Percentiles rank a stretch among this genome's conserved stretches.
Conservation (phyloP, 2,329 filamentous ascomycete genomes). For the Colletotrichum liaoningense region DNA sequence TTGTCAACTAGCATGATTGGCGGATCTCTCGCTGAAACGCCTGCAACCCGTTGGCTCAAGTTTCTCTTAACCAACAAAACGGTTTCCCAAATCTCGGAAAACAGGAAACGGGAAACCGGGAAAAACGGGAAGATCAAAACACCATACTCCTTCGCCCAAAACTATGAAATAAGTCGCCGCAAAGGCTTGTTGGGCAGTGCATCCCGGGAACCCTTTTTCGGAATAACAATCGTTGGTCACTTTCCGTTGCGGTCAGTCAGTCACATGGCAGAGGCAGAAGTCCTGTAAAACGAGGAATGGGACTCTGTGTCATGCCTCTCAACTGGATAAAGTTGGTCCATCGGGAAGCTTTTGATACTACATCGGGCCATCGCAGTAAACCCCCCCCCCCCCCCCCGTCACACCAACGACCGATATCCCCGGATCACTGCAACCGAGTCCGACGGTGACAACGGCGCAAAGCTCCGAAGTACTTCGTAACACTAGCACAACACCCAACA, state of each 20-base stretch:
- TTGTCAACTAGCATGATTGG: background rate
- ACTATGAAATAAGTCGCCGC: constrained; percentile 18
- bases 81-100: background rate
- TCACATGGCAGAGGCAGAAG: background rate
- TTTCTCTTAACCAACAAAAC: background rate
- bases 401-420: constrained; percentile 11
- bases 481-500: background rate
- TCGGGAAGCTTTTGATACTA: constrained; percentile 28
- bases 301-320: constrained; percentile 8
- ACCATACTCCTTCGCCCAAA: constrained; percentile 17
- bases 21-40: background rate
- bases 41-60: background rate
- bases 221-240: background rate
- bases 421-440: constrained; percentile 7
- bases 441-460: constrained; percentile 14
- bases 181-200: constrained; percentile 18
- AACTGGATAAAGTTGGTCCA: constrained; percentile 20
- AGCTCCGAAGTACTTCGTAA: background rate
- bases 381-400: constrained; percentile 3
- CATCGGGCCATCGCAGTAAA: background rate
- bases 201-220: background rate
- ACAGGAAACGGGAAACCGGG: background rate
- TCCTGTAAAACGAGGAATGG: background rate
- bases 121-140: constrained; percentile 6
- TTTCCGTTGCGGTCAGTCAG: background rate